A percentile compares a stretch with the other conserved stretches of the same genome.
Conservation (phyloP, 306 rosid genomes). For the Pterocarpus macrocarpus region DNA sequence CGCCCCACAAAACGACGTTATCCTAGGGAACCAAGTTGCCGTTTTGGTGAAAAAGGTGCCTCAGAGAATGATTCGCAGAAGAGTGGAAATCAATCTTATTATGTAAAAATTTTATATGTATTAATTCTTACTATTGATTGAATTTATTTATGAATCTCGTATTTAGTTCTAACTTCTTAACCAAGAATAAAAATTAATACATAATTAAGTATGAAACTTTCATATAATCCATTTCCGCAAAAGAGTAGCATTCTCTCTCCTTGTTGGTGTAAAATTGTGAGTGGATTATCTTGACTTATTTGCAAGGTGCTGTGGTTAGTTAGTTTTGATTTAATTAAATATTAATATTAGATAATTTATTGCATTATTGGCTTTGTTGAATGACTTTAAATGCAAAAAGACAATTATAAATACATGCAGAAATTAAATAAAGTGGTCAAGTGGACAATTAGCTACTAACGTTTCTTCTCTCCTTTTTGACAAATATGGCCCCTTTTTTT, state of each 20-base stretch:
- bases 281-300: constrained; percentile 21
- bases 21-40: not conserved
- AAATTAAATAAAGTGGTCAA: not conserved
- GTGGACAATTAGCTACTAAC: not conserved
- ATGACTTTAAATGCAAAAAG: not conserved
- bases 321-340: constrained; percentile 16
- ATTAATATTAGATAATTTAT: not conserved
- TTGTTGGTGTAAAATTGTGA: constrained; percentile 13
- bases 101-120: no score
- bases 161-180: no score
- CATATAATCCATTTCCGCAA: no score
- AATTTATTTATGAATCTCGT: no score
- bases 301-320: not conserved
- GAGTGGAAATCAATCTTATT: not conserved
- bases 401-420: constrained; percentile 15
- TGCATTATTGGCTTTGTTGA: not conserved
- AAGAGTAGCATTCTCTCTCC: not conserved
- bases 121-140: no score
- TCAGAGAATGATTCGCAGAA: not conserved
- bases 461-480: not conserved
- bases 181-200: no score
- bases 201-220: no score
- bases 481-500: constrained; percentile 3
- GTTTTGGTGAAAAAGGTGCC: not conserved
- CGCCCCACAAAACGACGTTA: constrained; percentile 43